Conservation (phyloP, 2,329 filamentous ascomycete genomes). For the Eutypella sp. region DNA sequence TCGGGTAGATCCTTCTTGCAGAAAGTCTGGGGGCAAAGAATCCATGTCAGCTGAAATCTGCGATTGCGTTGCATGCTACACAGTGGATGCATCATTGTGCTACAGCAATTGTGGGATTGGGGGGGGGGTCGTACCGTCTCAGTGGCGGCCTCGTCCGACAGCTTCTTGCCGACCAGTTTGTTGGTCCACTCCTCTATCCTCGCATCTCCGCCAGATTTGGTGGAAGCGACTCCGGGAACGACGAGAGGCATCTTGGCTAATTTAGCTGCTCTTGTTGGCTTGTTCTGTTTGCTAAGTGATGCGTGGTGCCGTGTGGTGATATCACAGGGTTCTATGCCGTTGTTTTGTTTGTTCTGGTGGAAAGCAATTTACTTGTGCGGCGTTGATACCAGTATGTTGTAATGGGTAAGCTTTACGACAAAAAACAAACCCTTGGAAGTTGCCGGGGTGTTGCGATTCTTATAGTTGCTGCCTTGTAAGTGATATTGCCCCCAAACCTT, state of each 20-base stretch:
- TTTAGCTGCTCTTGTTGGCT: background rate
- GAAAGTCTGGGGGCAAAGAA: constrained; percentile 47
- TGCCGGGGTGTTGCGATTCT: background rate
- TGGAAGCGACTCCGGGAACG: constrained; percentile 49
- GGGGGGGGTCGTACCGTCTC: constrained; percentile 43
- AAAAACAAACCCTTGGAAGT: background rate
- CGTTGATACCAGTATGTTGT: too few relatives aligned
- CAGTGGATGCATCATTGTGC: too few relatives aligned
- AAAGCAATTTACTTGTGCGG: too few relatives aligned
- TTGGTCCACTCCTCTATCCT: constrained; percentile 53
- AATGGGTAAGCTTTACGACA: too few relatives aligned
- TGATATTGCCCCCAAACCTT: background rate
- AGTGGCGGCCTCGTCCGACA: constrained; percentile 45
- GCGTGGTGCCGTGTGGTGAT: background rate
- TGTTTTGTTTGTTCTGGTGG: too few relatives aligned
- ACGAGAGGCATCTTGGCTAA: constrained; percentile 59
- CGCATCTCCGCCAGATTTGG: constrained; percentile 29
- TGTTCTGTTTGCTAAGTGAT: background rate
- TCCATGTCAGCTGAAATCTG: too few relatives aligned
- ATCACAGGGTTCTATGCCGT: background rate
- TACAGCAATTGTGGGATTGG: background rate
- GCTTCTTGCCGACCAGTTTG: constrained; percentile 60
- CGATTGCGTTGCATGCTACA: too few relatives aligned
- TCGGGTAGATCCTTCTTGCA: constrained; percentile 56
- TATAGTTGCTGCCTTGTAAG: background rate